Base-by-base conservation (phyloP, 371 early-diverging fungal genomes). In the Nematocida displodere region DNA sequence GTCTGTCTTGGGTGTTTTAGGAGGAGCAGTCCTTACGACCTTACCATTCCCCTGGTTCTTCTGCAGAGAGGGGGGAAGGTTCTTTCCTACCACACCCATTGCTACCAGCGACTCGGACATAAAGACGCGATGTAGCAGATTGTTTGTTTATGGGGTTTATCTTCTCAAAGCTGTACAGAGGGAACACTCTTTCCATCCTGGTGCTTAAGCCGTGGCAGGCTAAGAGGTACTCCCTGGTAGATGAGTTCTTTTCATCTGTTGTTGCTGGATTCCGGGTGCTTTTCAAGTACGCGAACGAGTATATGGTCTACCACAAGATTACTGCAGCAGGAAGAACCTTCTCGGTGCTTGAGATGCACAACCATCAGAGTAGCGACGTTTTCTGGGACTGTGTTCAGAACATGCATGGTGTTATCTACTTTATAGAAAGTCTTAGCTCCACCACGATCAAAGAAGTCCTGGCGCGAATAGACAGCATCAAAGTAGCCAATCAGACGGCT, bases 111-210 rank as follows among this genome's bases (percentile, higher is more conserved):
- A 5, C 15, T 52, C 29, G 26, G 39, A 36, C 20, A 47, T 15
- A 26, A 46, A 54, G 29, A 67, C 13, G 42, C n/a, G 28, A 8
- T 8, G n/a, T 40, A 11, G 33, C 52, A 59, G 36, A 59, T 71
- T 71, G 48, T 71, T n/a, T n/a, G n/a, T n/a, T n/a, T 29, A 71
- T 71, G 75, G 75, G 75, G 33, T 71, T 71, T 71, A 42, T 71
- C 11, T 22, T 71, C 3, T 71, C 75, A n/a, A 71, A 47, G 50
- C 37, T 71, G 22, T 71, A 71, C 49, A 47, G 39, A 61, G 62
- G 50, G 11, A 24, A 20, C 24, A 0, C 49, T 13, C 33, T 71
- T 28, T 33, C 26, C 36, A 44, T 71, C 20, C 75, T 71, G 34
- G 48, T 71, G 20, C 75, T 71, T 22, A 71, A 49, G 56, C 42